Conservation (phyloP, 1,284 basidiomycete species). For the Rhodofomes roseus region DNA sequence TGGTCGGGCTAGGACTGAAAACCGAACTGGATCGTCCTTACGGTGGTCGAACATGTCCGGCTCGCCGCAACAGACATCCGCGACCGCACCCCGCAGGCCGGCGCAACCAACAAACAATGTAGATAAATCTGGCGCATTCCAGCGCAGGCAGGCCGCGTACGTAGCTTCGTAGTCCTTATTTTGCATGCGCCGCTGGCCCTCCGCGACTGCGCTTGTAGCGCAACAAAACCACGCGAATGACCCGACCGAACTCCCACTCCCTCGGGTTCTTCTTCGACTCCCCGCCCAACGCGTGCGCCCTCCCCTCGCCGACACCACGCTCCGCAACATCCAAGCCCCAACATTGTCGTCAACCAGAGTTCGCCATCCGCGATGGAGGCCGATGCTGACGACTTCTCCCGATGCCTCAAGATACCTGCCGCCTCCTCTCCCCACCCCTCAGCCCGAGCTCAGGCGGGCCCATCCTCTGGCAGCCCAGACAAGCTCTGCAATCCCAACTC, state of each 20-base stretch:
- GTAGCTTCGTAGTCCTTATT: constrained; percentile 3
- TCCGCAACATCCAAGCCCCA: constrained; percentile 28
- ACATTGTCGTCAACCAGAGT: constrained; percentile 31
- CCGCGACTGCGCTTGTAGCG: constrained; percentile 29
- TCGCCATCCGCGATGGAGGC: constrained; percentile 41
- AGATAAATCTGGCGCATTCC: constrained; percentile 60
- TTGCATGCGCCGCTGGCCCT: not conserved
- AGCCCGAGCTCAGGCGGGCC: constrained; percentile 15
- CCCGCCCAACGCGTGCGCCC: constrained; percentile 23
- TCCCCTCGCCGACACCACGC: constrained; percentile 27
- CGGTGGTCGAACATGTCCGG: constrained; percentile 65
- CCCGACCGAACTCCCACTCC: constrained; percentile 35
- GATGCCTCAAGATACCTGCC: constrained; percentile 60
- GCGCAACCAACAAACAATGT: constrained; percentile 55
- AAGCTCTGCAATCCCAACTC: constrained; percentile 72
- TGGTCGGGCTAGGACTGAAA: constrained; percentile 40
- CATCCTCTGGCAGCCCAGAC: constrained; percentile 33
- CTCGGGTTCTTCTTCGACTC: constrained; percentile 26
- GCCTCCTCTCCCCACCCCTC: constrained; percentile 35
- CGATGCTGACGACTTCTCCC: constrained; percentile 61
- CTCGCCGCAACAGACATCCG: constrained; percentile 14
- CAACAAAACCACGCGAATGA: constrained; percentile 43
- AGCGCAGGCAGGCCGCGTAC: constrained; percentile 60
- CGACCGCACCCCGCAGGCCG: constrained; percentile 24
- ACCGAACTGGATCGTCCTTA: constrained; percentile 78